Percentiles rank a stretch among this genome's conserved stretches.
phyloP scores from a whole-genome alignment of 2,329 filamentous ascomycete genomes.

The Lecanicillium sp. region DNA sequence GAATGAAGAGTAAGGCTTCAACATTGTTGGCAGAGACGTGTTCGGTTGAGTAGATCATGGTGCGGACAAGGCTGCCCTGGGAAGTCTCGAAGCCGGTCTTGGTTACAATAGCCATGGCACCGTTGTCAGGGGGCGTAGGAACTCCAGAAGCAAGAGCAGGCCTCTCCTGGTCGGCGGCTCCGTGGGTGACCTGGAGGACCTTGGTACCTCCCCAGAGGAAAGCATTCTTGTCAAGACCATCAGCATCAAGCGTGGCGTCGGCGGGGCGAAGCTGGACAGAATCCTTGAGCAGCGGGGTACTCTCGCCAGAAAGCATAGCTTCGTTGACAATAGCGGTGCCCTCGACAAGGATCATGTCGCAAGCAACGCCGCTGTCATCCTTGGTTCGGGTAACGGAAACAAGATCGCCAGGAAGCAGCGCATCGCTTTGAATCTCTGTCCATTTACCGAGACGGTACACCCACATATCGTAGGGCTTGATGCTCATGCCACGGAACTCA shows the following conservation, averaged over 20 bases:
- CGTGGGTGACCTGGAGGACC: constrained; percentile 90
- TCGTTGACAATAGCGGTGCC: constrained; percentile 97
- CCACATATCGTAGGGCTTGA: constrained; percentile 95
- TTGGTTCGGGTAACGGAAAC: constrained; percentile 90
- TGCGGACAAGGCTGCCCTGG: constrained; percentile 92
- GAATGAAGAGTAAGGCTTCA: constrained; percentile 93
- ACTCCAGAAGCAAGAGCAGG: constrained; percentile 70
- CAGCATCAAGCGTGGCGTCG: constrained; percentile 74
- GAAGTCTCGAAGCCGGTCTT: constrained; percentile 99
- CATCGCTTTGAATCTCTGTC: constrained; percentile 83
- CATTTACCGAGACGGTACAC: constrained; percentile 84
- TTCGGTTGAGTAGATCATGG: constrained; percentile 99
- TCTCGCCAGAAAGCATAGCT: constrained; percentile 98
- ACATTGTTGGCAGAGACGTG: constrained; percentile 97
- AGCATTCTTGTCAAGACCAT: constrained; percentile 92
- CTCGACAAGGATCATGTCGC: constrained; percentile 92
- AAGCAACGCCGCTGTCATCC: constrained; percentile 94
- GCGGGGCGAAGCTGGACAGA: constrained; percentile 84
- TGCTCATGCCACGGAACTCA: constrained; percentile 98
- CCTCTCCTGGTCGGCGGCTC: constrained; percentile 67
- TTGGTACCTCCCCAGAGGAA: constrained; percentile 98
- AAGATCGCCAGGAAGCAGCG: constrained; percentile 86
- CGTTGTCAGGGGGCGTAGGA: constrained; percentile 80
- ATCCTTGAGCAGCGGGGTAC: constrained; percentile 93
- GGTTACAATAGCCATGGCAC: constrained; percentile 86